Percentiles rank a stretch among this genome's conserved stretches.
Evolutionary conservation across 2,329 filamentous ascomycete species (phyloP).

Genomic region (Rhynchosporium graminicola): DNA sequence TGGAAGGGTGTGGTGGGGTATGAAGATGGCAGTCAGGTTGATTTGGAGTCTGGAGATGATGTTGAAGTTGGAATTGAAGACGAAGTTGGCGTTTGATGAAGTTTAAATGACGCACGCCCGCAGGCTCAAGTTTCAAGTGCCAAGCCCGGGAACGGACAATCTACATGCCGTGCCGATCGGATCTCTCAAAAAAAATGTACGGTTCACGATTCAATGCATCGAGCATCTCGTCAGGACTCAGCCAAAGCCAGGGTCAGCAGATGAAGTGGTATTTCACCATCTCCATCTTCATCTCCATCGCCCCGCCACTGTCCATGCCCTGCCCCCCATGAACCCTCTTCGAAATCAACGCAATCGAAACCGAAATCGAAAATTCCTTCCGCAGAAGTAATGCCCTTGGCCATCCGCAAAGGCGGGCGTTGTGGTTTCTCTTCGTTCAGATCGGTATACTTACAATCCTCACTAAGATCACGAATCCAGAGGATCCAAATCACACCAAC

Average conservation of each 20-base stretch:
- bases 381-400: conserved; percentile 44
- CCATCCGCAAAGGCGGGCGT: conserved; percentile 41
- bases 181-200: too few species aligned
- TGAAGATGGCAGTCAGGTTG: neutral
- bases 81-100: neutral
- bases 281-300: too few species aligned
- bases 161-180: neutral
- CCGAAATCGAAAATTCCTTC: neutral
- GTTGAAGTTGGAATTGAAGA: neutral
- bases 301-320: neutral
- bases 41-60: neutral
- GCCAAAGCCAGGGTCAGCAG: too few species aligned
- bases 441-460: conserved; percentile 27
- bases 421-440: conserved; percentile 47
- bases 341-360: neutral
- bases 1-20: neutral
- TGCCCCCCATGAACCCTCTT: conserved; percentile 4
- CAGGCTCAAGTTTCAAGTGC: neutral
- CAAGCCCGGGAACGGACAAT: neutral
- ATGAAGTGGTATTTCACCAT: too few species aligned
- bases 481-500: neutral
- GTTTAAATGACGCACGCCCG: neutral
- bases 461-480: neutral
- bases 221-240: too few species aligned
- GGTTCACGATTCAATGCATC: neutral